Evolutionary conservation across 148 eudicot species (phyloP), one percentile per base, ranked within the genome.

Genomic region (Spergularia bocconei): DNA sequence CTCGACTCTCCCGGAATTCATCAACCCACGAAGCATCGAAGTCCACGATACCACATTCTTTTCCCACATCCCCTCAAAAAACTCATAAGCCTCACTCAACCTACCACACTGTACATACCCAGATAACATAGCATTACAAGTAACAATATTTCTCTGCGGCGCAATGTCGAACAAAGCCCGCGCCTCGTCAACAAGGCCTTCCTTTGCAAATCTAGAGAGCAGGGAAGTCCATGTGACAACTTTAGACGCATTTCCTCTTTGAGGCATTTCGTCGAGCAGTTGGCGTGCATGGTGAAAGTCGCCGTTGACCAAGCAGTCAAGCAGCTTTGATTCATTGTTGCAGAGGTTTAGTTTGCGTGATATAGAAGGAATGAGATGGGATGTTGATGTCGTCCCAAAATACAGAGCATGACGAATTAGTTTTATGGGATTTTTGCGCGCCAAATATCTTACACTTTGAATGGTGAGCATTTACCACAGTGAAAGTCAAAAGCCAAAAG

Each of bases 1-100:
- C 44, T 77, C 82, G 50, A 79, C 78, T 79, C 15, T 74, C 60
- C 85, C 82, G 25, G 57, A 68, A 39, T 60, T 77, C 83, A 85
- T 75, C 72, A 82, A 77, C 64, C 83, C 87, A 79, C 71, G 54
- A 33, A 85, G 81, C 83, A 85, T 71, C 7, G 87, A 79, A 29
- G 85, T 85, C 85, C 87, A 79, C 12, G 85, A 82, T 36, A 85
- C 87, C 69, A 85, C 87, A 77, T 79, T 82, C 83, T 57, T 85
- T 69, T 72, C 79, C 10, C 55, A 69, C 83, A 85, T 85, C 12
- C 51, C 83, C 68, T 77, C 73, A 17, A 82, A 85, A 60, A 85
- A 78, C 57, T 36, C 61, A 60, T 19, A 71, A 15, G 85, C 87
- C 59, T 85, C 87, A 61, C 48, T 63, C 60, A 79, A 13, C 64